Conservation (phyloP, 306 rosid species). For the Mimosa pudica region DNA sequence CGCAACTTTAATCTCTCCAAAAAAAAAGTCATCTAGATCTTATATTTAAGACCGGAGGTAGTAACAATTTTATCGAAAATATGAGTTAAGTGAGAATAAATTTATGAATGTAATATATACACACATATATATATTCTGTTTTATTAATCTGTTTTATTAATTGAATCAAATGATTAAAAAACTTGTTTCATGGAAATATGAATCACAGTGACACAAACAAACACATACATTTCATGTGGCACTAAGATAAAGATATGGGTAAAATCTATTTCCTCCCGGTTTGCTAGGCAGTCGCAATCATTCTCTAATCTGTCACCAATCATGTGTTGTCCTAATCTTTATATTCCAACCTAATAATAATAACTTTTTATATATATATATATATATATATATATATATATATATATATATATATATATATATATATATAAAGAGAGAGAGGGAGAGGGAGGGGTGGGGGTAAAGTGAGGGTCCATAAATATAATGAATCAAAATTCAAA, state of each 20-base stretch:
- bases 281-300: slow-evolving; percentile 16
- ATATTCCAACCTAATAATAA: slow-evolving; percentile 36
- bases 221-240: background rate
- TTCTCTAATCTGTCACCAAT: background rate
- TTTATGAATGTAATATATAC: background rate
- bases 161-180: background rate
- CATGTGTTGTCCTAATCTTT: background rate
- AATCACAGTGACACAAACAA: too few species aligned
- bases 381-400: background rate
- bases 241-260: background rate
- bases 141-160: background rate
- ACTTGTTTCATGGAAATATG: background rate
- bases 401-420: background rate
- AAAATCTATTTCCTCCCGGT: background rate
- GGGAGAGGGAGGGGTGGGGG: slow-evolving; percentile 8
- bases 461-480: slow-evolving; percentile 48
- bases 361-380: background rate
- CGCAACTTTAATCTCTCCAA: too few species aligned
- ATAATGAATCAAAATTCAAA: slow-evolving; percentile 48
- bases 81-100: background rate
- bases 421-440: background rate
- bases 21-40: too few species aligned
- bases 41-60: too few species aligned
- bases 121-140: too few species aligned
- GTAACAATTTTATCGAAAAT: background rate